These are phyloP conservation scores for Penicillium decumbens DNA, from an alignment of 2,329 filamentous ascomycete species.

Conservation along the genomic window DNA sequence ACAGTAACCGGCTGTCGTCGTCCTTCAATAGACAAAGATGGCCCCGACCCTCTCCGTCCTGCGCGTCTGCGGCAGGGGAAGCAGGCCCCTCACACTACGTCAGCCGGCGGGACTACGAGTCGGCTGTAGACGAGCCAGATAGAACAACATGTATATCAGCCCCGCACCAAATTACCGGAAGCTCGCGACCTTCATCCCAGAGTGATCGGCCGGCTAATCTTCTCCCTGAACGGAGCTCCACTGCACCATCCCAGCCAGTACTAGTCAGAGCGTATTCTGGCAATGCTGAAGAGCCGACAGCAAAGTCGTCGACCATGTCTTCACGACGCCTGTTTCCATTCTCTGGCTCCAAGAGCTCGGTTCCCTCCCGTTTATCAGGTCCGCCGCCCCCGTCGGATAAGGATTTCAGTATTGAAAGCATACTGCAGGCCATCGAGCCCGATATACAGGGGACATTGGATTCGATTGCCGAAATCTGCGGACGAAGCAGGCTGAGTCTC, in stretches of 20 bases:
- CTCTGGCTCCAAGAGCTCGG: slow-evolving; percentile 17
- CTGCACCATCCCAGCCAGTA: slow-evolving; percentile 40
- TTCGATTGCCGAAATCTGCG: slow-evolving; percentile 60
- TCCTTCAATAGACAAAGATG: slow-evolving; percentile 31
- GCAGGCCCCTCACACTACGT: slow-evolving; percentile 22
- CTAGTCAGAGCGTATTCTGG: slow-evolving; percentile 43
- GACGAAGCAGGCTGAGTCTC: slow-evolving; percentile 56
- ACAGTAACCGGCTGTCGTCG: slow-evolving; percentile 27
- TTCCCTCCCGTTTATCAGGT: slow-evolving; percentile 19
- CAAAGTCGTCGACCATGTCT: slow-evolving; percentile 29
- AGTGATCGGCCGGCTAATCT: slow-evolving; percentile 24
- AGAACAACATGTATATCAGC: slow-evolving; percentile 30
- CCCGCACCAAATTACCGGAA: slow-evolving; percentile 33
- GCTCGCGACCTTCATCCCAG: slow-evolving; percentile 24
- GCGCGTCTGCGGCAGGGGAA: slow-evolving; percentile 22
- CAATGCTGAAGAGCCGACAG: slow-evolving; percentile 30
- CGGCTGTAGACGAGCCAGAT: slow-evolving; percentile 29
- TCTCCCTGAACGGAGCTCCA: slow-evolving; percentile 24
- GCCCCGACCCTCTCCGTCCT: slow-evolving; percentile 26
- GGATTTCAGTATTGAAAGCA: slow-evolving; percentile 54
- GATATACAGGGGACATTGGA: slow-evolving; percentile 57
- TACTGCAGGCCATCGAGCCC: slow-evolving; percentile 54
- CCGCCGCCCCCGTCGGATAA: slow-evolving; percentile 45
- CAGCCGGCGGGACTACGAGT: slow-evolving; percentile 24
- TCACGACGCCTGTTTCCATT: slow-evolving; percentile 31